phyloP scores from a whole-genome alignment of 768 basidiomycete genomes.

The Phylloporus sp. region DNA sequence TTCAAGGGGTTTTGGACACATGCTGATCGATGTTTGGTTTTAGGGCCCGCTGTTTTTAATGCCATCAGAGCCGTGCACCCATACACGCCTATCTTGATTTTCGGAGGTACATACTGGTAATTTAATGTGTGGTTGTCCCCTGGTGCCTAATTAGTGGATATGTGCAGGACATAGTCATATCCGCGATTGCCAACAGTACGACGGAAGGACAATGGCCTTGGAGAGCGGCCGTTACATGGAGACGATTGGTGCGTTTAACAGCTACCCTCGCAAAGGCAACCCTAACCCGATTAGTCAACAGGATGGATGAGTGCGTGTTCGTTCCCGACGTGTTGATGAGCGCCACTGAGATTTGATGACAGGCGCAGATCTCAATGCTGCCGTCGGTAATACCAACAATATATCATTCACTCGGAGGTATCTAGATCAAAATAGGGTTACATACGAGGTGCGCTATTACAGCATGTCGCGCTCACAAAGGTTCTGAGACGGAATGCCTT shows the following conservation, averaged over 20 bases:
- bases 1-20: neutral
- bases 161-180: slow-evolving; percentile 47
- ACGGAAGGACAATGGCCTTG: slow-evolving; percentile 37
- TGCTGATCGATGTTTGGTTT: neutral
- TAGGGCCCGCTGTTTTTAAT: slow-evolving; percentile 70
- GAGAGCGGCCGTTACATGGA: slow-evolving; percentile 92
- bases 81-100: slow-evolving; percentile 74
- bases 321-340: neutral
- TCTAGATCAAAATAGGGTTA: slow-evolving; percentile 75
- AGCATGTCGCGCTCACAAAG: neutral
- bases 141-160: neutral
- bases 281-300: neutral
- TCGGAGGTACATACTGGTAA: slow-evolving; percentile 51
- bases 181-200: slow-evolving; percentile 27
- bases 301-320: slow-evolving; percentile 59
- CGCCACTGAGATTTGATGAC: neutral
- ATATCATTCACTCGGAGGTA: slow-evolving; percentile 69
- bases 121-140: neutral
- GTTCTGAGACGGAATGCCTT: neutral
- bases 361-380: slow-evolving; percentile 48
- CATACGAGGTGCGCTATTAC: slow-evolving; percentile 54
- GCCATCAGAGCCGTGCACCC: slow-evolving; percentile 73
- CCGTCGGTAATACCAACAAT: slow-evolving; percentile 39
- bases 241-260: slow-evolving; percentile 69
- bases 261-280: neutral